A percentile compares a stretch with the other conserved stretches of the same genome.
These are phyloP conservation scores for Aspergillus sp. DNA, from an alignment of 2,329 filamentous ascomycete species.

Conservation along the genomic window DNA sequence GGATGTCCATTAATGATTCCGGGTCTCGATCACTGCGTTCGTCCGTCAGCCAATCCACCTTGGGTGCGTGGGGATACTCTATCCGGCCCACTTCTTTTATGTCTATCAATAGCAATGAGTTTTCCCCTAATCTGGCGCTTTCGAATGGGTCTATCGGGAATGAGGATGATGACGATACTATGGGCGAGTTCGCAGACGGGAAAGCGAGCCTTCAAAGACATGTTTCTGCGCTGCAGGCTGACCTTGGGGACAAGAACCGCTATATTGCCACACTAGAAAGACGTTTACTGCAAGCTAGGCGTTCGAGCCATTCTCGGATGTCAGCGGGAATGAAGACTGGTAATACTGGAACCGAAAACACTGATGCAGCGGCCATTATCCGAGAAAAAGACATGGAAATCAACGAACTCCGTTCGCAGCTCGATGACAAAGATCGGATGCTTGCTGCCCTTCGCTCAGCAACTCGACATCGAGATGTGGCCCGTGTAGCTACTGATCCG, in stretches of 20 bases:
- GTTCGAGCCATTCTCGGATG: slow-evolving; percentile 81
- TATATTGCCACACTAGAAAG: slow-evolving; percentile 95
- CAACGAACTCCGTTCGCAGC: slow-evolving; percentile 73
- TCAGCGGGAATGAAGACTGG: slow-evolving; percentile 63
- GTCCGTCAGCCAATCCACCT: slow-evolving; percentile 59
- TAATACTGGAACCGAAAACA: slow-evolving; percentile 70
- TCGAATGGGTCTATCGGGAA: slow-evolving; percentile 29
- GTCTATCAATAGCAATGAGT: slow-evolving; percentile 47
- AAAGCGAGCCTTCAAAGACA: slow-evolving; percentile 76
- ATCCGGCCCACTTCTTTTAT: slow-evolving; percentile 62
- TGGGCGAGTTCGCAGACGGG: slow-evolving; percentile 80
- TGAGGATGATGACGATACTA: slow-evolving; percentile 58
- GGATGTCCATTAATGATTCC: slow-evolving; percentile 47
- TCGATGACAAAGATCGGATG: slow-evolving; percentile 96
- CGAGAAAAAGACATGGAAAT: slow-evolving; percentile 92
- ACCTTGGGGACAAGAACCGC: slow-evolving; percentile 91
- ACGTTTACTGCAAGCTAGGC: slow-evolving; percentile 77
- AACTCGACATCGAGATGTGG: slow-evolving; percentile 75
- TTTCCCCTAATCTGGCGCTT: slow-evolving; percentile 22
- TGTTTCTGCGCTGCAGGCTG: slow-evolving; percentile 85
- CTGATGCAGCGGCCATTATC: slow-evolving; percentile 63
- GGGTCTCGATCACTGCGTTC: slow-evolving; percentile 56
- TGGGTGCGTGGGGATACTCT: slow-evolving; percentile 41
- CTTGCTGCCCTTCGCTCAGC: slow-evolving; percentile 76
- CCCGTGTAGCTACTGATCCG: slow-evolving; percentile 50